Evolutionary conservation across 805 yeast genomes (phyloP), one percentile per base, ranked within the genome.

Genomic region (Sungouiella blattae): DNA sequence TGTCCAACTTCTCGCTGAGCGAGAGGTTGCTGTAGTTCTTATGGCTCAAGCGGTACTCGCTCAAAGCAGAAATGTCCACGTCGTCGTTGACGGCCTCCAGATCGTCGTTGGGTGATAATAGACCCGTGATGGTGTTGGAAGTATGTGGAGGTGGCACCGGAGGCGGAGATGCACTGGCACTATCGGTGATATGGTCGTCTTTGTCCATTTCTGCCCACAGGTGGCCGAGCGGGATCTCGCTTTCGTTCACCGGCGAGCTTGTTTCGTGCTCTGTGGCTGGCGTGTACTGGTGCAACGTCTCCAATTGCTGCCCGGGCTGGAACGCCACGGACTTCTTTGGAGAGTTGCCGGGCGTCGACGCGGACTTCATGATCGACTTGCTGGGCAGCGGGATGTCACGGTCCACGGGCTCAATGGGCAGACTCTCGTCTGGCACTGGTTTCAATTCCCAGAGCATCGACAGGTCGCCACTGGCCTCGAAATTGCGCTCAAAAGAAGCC

Each of bases 61-160:
- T 81, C 60, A 89, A 85, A 47, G 82, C 80, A 20, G 74, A 71
- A 14, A 38, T 32, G 11, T 45, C 47, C 12, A 30, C 35, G 18
- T 41, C 44, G 7, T 43, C 45, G 16, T 28, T 23, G 26, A 69
- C 73, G 18, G 70, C 75, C 1, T 69, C 70, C 33, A 67, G 72
- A 6, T 55, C 55, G 49, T 78, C 77, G 44, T 12, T 15, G 22
- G 28, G 13, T 9, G 28, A 17, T 25, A 47, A 35, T 8, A 47
- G 43, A 4, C 51, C 48, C 11, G 49, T 47, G 28, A 47, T 46
- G 8, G 51, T 45, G 30, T 32, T 31, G 8, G 47, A 37, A 1
- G 47, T 33, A 30, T 47, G 51, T 6, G 51, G 51, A 6, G 51
- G 51, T 11, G 51, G 51, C 7, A 30, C 33, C 2, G 51, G 51